Evolutionary conservation across 805 yeast species (phyloP).

Genomic region (Lachancea quebecensis): DNA sequence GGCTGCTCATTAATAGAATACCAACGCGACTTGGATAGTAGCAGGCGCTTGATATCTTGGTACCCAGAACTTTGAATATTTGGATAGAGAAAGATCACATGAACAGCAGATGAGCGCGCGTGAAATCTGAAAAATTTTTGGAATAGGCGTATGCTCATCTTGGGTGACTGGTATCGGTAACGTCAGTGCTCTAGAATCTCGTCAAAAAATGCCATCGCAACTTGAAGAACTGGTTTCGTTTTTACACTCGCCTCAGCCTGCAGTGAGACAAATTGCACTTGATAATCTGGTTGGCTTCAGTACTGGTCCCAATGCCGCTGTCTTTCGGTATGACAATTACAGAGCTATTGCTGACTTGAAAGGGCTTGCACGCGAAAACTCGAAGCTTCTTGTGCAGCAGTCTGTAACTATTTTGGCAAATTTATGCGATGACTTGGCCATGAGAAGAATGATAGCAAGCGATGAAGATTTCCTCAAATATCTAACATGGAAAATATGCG

Average conservation of each 20-base stretch:
- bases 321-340: constrained; percentile 65
- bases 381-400: constrained; percentile 50
- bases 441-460: constrained; percentile 58
- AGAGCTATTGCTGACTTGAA: constrained; percentile 70
- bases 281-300: constrained; percentile 79
- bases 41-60: neutral
- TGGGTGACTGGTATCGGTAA: no score
- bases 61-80: neutral
- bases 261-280: constrained; percentile 75
- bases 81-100: constrained; percentile 1
- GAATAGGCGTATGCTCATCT: neutral
- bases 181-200: no score
- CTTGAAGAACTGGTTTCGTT: constrained; percentile 64
- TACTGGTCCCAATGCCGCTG: constrained; percentile 54
- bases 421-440: constrained; percentile 60
- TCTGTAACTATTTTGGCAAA: constrained; percentile 78
- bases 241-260: constrained; percentile 73
- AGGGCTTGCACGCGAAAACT: constrained; percentile 45
- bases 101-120: neutral
- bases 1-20: constrained; percentile 1
- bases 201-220: constrained; percentile 40
- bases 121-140: constrained; percentile 1
- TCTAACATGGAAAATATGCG: constrained; percentile 44
- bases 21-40: neutral
- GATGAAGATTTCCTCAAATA: constrained; percentile 52